Base-by-base conservation (phyloP, 768 basidiomycete genomes). In the Hypholoma fasciculare region DNA sequence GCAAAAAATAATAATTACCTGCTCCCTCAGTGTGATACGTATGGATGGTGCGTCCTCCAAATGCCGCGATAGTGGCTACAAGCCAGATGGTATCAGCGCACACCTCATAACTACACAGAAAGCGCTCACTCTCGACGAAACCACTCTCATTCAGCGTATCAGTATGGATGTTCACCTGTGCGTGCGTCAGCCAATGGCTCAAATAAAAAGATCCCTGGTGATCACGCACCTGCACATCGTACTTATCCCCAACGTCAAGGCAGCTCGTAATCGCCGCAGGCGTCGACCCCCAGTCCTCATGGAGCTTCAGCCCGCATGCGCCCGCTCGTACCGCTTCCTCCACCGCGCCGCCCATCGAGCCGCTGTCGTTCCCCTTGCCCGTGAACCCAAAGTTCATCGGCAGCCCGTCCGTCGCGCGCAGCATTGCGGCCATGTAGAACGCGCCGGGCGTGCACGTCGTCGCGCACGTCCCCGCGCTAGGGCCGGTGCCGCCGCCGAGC, bases 1-100 rank as follows among this genome's bases (percentile, higher is more conserved):
- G 4, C 47, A 36, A 46, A 16, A n/a, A 20, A 38, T n/a, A n/a
- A 56, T 64, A 58, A 68, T 51, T 54, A 87, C 92, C 95, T 52
- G 96, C 96, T 46, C 96, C 96, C 77, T 98, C 96, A 0, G 87
- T 94, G 67, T 98, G 97, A 69, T 98, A 99, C 11, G 95, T 96
- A 66, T 98, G 96, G 55, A 99, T 98, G 0, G 95, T 96, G 19
- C 96, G 84, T 2, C 82, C 83, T 2, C 88, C 92, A 70, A 98
- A 94, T 0, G 97, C 96, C 11, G 81, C 84, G 52, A 98, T 92
- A 0, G 96, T 98, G 53, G 81, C 92, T 93, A 65, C 16, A 47
- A 30, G 46, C 13, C 13, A 13, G 20, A 49, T 20, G 9, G 30
- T n/a, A 49, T 27, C 56, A 46, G 5, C 34, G 14, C 9, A 38